These are phyloP conservation scores for Nelumbo lutea DNA, from an alignment of 164 flowering plant species.

Conservation along the genomic window DNA sequence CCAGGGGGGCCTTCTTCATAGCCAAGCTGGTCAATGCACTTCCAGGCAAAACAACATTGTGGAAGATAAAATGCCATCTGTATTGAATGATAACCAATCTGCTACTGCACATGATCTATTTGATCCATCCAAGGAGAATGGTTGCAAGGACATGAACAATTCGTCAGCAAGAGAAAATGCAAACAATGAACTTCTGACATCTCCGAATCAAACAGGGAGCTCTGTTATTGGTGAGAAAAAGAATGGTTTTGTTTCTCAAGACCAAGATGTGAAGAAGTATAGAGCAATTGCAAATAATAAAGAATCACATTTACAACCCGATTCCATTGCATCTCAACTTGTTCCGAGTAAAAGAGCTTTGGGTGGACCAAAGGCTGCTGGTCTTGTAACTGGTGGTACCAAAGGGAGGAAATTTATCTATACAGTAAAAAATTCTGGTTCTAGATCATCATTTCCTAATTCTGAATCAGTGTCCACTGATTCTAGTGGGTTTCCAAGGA, in stretches of 20 bases:
- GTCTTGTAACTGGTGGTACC: conserved; percentile 29
- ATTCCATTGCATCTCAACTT: conserved; percentile 20
- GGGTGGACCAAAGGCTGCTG: conserved; percentile 33
- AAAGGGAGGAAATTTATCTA: conserved; percentile 51
- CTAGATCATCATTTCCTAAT: conserved; percentile 31
- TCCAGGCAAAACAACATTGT: conserved; percentile 15
- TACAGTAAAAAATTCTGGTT: conserved; percentile 44
- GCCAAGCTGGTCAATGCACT: conserved; percentile 31
- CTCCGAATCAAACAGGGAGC: conserved; percentile 17
- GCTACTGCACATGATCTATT: conserved; percentile 21
- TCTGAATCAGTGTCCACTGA: conserved; percentile 39
- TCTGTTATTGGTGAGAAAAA: conserved; percentile 23
- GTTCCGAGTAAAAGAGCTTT: conserved; percentile 32
- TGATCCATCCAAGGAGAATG: conserved; percentile 26
- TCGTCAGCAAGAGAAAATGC: conserved; percentile 20
- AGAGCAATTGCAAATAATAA: conserved; percentile 19
- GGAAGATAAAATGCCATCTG: conserved; percentile 23
- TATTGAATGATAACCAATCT: conserved; percentile 26
- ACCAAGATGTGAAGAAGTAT: conserved; percentile 21
- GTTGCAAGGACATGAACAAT: conserved; percentile 14
- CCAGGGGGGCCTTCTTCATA: conserved; percentile 28
- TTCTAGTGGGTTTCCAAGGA: conserved; percentile 49
- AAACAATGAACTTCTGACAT: conserved; percentile 14
- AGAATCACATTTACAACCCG: conserved; percentile 29
- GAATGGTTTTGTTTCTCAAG: conserved; percentile 13